These are phyloP conservation scores for Apiospora hydei DNA, from an alignment of 2,329 filamentous ascomycete species.

Conservation along the genomic window DNA sequence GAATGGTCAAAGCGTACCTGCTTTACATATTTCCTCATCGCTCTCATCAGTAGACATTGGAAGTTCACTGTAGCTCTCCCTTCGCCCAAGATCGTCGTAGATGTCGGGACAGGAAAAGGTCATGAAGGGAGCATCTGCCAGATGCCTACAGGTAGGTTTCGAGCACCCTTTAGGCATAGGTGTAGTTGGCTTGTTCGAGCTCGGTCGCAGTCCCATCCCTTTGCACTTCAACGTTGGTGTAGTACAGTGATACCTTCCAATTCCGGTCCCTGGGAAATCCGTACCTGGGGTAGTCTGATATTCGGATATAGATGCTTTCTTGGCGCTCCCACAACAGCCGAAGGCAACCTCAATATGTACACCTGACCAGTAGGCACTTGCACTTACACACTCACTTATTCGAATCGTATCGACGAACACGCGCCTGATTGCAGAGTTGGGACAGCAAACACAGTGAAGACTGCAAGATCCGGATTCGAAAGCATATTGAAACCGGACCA, in stretches of 20 bases:
- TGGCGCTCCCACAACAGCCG: neutral
- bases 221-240: neutral
- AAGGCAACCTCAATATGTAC: too few species aligned
- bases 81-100: neutral
- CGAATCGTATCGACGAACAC: neutral
- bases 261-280: neutral
- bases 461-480: neutral
- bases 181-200: neutral
- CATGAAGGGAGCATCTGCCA: neutral
- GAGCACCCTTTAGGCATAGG: neutral
- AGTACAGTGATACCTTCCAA: neutral
- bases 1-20: slow-evolving; percentile 9
- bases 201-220: neutral
- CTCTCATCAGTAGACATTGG: neutral
- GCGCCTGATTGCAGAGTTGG: neutral
- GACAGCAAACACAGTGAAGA: neutral
- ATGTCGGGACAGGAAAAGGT: neutral
- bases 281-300: neutral
- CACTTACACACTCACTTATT: neutral
- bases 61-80: neutral
- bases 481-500: neutral
- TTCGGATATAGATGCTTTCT: neutral
- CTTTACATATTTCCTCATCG: neutral
- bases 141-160: neutral
- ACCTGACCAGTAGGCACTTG: neutral